These are phyloP conservation scores for Cardamine occulta DNA, from an alignment of 345 rosid genomes.

Conservation along the genomic window DNA sequence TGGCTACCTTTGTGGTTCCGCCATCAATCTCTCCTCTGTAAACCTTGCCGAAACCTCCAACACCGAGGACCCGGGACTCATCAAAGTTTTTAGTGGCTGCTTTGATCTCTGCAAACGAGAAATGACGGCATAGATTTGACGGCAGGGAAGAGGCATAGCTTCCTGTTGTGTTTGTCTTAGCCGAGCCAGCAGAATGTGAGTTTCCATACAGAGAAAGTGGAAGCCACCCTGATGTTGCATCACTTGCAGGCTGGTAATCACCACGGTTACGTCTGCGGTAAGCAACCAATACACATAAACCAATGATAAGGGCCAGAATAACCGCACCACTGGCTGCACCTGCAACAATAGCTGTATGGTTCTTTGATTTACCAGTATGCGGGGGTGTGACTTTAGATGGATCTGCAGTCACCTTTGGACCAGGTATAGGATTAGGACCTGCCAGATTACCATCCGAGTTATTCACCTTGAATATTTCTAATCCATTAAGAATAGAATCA, in stretches of 20 bases:
- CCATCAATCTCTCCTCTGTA: constrained; percentile 95
- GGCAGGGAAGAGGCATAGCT: constrained; percentile 95
- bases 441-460: constrained; percentile 60
- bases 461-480: constrained; percentile 84
- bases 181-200: constrained; percentile 91
- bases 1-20: constrained; percentile 85
- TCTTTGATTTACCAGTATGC: constrained; percentile 46
- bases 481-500: constrained; percentile 77
- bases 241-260: constrained; percentile 70
- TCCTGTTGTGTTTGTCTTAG: constrained; percentile 92
- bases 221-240: constrained; percentile 97
- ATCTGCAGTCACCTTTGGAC: constrained; percentile 55
- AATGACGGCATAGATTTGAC: constrained; percentile 96
- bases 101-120: constrained; percentile 93
- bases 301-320: constrained; percentile 58
- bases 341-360: constrained; percentile 60
- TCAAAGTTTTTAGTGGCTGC: constrained; percentile 98
- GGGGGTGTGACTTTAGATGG: constrained; percentile 48
- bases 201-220: constrained; percentile 93
- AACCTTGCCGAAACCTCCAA: constrained; percentile 98
- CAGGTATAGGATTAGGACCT: constrained; percentile 83
- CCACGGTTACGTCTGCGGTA: constrained; percentile 55
- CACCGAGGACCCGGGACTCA: constrained; percentile 85
- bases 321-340: constrained; percentile 78
- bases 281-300: constrained; percentile 57